phyloP scores from a whole-genome alignment of 148 eudicot genomes.

The Heliosperma pusillum region DNA sequence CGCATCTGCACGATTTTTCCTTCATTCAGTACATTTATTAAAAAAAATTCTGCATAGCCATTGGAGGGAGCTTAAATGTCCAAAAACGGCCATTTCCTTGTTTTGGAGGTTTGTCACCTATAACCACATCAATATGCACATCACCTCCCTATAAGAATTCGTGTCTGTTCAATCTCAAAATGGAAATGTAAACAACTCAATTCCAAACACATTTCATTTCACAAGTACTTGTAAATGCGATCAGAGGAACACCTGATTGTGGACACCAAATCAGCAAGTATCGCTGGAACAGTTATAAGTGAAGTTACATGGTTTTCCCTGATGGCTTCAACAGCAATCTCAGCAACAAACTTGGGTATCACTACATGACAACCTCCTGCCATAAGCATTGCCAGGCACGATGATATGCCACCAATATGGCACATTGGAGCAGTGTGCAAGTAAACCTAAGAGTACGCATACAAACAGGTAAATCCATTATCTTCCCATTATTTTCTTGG shows the following conservation, averaged over 20 bases:
- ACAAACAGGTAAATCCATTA: background rate
- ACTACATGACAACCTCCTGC: conserved; percentile 86
- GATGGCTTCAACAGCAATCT: conserved; percentile 56
- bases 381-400: conserved; percentile 84
- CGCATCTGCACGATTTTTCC: too few relatives aligned
- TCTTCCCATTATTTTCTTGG: background rate
- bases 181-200: background rate
- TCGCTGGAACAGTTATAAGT: conserved; percentile 79
- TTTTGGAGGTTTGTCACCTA: background rate
- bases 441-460: conserved; percentile 49
- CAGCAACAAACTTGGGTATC: conserved; percentile 80
- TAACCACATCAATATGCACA: background rate
- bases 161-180: background rate
- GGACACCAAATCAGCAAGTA: conserved; percentile 75
- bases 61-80: too few relatives aligned
- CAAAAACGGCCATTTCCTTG: too few relatives aligned
- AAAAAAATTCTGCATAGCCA: too few relatives aligned
- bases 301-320: conserved; percentile 59
- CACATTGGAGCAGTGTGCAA: conserved; percentile 90
- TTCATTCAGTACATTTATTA: too few relatives aligned
- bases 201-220: background rate
- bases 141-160: too few relatives aligned
- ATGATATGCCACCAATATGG: conserved; percentile 96
- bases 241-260: conserved; percentile 43
- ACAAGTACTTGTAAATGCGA: conserved; percentile 1